Base-by-base conservation (phyloP, 495 filamentous ascomycete species). In the Xylaria bambusicola region DNA sequence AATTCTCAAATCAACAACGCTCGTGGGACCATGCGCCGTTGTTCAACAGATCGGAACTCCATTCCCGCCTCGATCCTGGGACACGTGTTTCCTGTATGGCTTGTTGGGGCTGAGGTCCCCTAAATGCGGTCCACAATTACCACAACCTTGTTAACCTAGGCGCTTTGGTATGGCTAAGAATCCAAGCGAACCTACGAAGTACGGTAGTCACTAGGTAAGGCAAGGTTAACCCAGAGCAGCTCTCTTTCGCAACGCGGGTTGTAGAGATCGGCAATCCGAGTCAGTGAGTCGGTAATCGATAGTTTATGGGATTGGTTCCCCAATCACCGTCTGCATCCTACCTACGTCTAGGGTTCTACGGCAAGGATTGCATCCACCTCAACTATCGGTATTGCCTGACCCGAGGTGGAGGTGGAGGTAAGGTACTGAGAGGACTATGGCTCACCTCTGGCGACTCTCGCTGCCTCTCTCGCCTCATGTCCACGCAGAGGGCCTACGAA, bases 41-140 rank as follows among this genome's bases (percentile, higher is more conserved):
- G 33, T 50, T 50, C 17, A 42, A 48, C 36, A 61, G 36, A 59
- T 15, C 38, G 23, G 49, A 58, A 35, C 51, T 51, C 62, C 64
- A 70, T 67, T 65, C 65, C 54, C 13, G 52, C 40, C 46, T 62
- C 64, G 50, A 62, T 7, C 52, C 31, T 53, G 9, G 24, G 65
- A 51, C 67, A 69, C 67, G 67, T 69, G 67, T 62, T 40, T 24
- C n/a, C 12, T 42, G 12, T 24, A 21, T 15, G 42, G 29, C 44
- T 57, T 57, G 44, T 49, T 31, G 29, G 5, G 24, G 18, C 38
- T 44, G 20, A 38, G 15, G 10, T 24, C 23, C 45, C 44, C 42
- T 20, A 13, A 31, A 13, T 38, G 18, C 33, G 52, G 38, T 44
- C 53, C 53, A 47, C 41, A 46, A 24, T 56, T 35, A 31, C 17